Base-by-base conservation (phyloP, 192 early-diverging fungal species). In the Dimargaris xerosporica region DNA sequence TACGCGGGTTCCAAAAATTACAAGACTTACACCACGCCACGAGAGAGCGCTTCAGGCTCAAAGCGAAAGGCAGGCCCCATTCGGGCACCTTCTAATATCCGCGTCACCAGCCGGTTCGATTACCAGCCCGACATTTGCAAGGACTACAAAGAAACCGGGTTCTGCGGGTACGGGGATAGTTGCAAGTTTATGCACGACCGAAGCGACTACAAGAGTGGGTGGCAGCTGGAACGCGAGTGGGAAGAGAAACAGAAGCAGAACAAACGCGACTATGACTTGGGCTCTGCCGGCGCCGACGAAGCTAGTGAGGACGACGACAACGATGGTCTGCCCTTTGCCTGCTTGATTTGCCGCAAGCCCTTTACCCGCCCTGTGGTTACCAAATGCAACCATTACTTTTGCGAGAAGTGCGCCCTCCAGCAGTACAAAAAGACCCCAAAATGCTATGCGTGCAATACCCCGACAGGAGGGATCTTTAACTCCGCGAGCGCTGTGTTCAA, bases 51-150 rank as follows among this genome's bases (percentile, higher is more conserved):
- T 12, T 21, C 41, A 9, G 58, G 58, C n/a, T 44, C 58, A 3
- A 60, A 60, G 26, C 19, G 58, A 13, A 60, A 60, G 43, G 43
- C 39, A 6, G 58, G 58, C 5, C 58, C 58, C n/a, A 25, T 60
- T 21, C 30, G 30, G 2, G 58, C 58, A 5, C 58, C 58, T 21
- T 16, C 58, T 23, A 85, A 90, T 65, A 80, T 93, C 30, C 81
- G 91, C 61, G 84, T 93, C 5, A 84, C 85, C 25, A 78, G 78
- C 48, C 80, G 89, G 31, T 90, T 99, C 64, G 96, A 99, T 73
- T 99, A 97, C 70, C 91, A 96, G 71, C 93, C 93, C 26, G 93
- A 93, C 64, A 81, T 99, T 29, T 99, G 96, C 79, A 99, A 99
- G 73, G 96, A 99, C 77, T 99, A 97, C 77, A 96, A 96, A 77